Evolutionary conservation across 2,329 filamentous ascomycete species (phyloP).

Genomic region (Kalaharituber pfeilii): DNA sequence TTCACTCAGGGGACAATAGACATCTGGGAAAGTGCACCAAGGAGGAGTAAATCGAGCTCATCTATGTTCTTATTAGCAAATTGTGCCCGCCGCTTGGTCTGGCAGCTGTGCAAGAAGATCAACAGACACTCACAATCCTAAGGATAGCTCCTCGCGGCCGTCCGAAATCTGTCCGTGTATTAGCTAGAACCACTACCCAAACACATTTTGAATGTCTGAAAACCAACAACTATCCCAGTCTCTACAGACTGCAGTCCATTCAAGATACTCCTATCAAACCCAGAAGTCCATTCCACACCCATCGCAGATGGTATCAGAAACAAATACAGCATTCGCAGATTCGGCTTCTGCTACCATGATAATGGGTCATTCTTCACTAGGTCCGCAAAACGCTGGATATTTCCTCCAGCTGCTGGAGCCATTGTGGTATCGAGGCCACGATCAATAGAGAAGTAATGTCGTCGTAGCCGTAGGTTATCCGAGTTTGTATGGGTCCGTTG

Average conservation of each 20-base stretch:
- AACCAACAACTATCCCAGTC: conserved; percentile 28
- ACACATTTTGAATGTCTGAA: neutral
- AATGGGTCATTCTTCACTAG: conserved; percentile 21
- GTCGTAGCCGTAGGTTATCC: no score
- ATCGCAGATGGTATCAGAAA: conserved; percentile 29
- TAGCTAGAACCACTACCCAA: no score
- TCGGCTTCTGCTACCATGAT: conserved; percentile 30
- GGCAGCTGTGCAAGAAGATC: no score
- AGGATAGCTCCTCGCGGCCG: conserved; percentile 25
- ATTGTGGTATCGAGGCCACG: no score
- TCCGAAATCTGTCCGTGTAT: conserved; percentile 22
- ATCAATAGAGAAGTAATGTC: neutral
- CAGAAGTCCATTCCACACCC: conserved; percentile 33
- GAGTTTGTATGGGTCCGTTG: no score
- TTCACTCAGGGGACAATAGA: conserved; percentile 24
- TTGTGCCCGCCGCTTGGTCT: no score
- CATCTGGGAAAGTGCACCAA: conserved; percentile 12
- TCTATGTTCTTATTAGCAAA: neutral
- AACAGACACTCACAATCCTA: conserved; percentile 24
- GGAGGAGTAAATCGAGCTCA: conserved; percentile 15
- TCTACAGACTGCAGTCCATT: conserved; percentile 33
- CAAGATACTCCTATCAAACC: conserved; percentile 36
- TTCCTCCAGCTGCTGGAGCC: neutral
- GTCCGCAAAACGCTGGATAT: conserved; percentile 16
- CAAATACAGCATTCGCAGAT: conserved; percentile 28